Evolutionary conservation across 495 filamentous ascomycete species (phyloP).

Genomic region (Evansstolkia leycettana): DNA sequence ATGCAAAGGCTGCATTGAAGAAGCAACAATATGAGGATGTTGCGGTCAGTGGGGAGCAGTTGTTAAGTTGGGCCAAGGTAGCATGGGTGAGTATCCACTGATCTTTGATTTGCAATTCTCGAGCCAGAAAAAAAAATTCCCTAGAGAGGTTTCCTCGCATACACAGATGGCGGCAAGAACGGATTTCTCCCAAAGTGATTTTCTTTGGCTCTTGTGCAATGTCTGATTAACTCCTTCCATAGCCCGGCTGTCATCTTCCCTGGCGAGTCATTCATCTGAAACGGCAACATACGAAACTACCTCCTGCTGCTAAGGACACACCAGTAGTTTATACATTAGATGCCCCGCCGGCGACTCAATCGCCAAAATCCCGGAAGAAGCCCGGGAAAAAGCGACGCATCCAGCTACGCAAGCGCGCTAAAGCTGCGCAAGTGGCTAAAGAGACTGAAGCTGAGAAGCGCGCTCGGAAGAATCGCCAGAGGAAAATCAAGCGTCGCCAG

Average conservation of each 20-base stretch:
- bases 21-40: constrained; percentile 26
- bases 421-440: constrained; percentile 17
- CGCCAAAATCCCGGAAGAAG: constrained; percentile 28
- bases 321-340: constrained; percentile 16
- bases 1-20: constrained; percentile 9
- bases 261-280: constrained; percentile 33
- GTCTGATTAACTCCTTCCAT: not conserved
- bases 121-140: not conserved
- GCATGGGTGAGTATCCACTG: constrained; percentile 25
- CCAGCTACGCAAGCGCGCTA: constrained; percentile 25
- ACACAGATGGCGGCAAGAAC: no score
- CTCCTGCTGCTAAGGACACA: constrained; percentile 12
- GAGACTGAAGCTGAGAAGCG: constrained; percentile 34
- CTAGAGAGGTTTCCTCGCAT: not conserved
- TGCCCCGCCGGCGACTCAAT: constrained; percentile 9
- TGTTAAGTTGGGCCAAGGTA: constrained; percentile 23
- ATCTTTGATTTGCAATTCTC: not conserved
- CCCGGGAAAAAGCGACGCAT: constrained; percentile 36
- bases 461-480: constrained; percentile 33
- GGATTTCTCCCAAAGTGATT: not conserved
- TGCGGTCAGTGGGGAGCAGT: constrained; percentile 26
- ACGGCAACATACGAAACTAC: constrained; percentile 25
- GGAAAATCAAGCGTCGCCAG: constrained; percentile 32
- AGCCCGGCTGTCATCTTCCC: constrained; percentile 32
- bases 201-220: constrained; percentile 1